Percentiles rank a stretch among this genome's conserved stretches.
Conservation (phyloP, 179 eudicot genomes). For the Silene vulgaris region DNA sequence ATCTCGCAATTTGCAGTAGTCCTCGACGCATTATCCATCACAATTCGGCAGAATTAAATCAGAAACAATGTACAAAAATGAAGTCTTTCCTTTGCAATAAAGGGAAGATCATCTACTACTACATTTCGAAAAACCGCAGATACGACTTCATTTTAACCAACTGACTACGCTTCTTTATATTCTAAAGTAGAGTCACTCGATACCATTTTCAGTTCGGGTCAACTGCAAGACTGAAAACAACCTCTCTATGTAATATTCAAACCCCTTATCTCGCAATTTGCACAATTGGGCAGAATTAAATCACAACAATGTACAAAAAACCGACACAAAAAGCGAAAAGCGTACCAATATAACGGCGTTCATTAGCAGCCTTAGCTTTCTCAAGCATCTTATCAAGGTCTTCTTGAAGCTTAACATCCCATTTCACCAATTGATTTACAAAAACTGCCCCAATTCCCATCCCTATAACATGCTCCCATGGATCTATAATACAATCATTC, state of each 20-base stretch:
- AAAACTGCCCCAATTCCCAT: slow-evolving; percentile 90
- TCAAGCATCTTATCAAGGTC: slow-evolving; percentile 85
- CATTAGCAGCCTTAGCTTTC: slow-evolving; percentile 85
- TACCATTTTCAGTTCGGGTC: no score
- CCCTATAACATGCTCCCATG: slow-evolving; percentile 93
- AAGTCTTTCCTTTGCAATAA: no score
- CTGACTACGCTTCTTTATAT: no score
- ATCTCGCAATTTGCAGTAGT: no score
- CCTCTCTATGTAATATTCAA: no score
- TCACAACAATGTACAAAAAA: not conserved
- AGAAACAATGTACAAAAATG: not conserved
- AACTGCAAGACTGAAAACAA: no score
- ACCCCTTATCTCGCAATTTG: no score
- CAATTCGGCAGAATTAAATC: slow-evolving; percentile 1
- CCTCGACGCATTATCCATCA: no score
- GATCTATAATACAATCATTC: slow-evolving; percentile 44
- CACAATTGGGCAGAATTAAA: slow-evolving; percentile 1
- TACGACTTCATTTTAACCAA: no score
- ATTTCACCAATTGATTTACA: slow-evolving; percentile 72
- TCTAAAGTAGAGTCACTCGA: no score
- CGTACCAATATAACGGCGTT: slow-evolving; percentile 85
- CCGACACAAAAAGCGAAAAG: not conserved
- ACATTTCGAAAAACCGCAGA: no score
- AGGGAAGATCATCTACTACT: no score
- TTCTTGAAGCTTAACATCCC: slow-evolving; percentile 70